Evolutionary conservation across 352 stramenopile genomes (phyloP).

Genomic region (Phytophthora colocasiae): DNA sequence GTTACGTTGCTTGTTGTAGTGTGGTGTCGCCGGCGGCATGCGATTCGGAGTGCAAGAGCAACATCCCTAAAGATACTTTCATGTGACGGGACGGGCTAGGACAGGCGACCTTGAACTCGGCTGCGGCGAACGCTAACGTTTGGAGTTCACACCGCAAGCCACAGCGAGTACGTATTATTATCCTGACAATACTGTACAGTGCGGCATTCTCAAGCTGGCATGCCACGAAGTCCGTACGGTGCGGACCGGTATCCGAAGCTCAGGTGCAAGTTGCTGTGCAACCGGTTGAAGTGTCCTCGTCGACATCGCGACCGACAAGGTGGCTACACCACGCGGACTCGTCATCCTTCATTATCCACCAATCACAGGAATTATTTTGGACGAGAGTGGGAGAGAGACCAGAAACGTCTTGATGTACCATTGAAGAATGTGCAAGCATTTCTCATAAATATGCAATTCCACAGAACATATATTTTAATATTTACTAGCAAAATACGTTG

Average conservation of each 20-base stretch:
- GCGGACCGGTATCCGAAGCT: background rate
- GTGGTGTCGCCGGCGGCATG: background rate
- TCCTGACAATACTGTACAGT: too few relatives aligned
- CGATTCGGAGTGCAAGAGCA: background rate
- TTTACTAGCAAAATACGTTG: background rate
- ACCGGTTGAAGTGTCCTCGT: conserved; percentile 19
- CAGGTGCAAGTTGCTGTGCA: background rate
- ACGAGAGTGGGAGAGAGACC: conserved; percentile 22
- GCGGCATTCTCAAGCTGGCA: background rate
- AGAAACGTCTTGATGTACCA: background rate
- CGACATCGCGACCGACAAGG: conserved; percentile 8
- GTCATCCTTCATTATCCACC: conserved; percentile 21
- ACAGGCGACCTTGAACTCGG: conserved; percentile 21
- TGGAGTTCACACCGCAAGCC: background rate
- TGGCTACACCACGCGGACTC: conserved; percentile 12
- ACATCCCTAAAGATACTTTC: conserved; percentile 23
- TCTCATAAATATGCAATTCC: too few relatives aligned
- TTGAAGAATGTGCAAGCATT: background rate
- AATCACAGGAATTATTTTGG: conserved; percentile 1
- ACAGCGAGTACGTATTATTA: too few relatives aligned
- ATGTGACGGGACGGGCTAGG: conserved; percentile 26
- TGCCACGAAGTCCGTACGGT: background rate
- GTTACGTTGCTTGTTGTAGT: too few relatives aligned
- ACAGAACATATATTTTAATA: too few relatives aligned
- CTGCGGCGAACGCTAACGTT: too few relatives aligned